phyloP scores from a whole-genome alignment of 192 early-diverging fungal species.

The Coemansia sp. region DNA sequence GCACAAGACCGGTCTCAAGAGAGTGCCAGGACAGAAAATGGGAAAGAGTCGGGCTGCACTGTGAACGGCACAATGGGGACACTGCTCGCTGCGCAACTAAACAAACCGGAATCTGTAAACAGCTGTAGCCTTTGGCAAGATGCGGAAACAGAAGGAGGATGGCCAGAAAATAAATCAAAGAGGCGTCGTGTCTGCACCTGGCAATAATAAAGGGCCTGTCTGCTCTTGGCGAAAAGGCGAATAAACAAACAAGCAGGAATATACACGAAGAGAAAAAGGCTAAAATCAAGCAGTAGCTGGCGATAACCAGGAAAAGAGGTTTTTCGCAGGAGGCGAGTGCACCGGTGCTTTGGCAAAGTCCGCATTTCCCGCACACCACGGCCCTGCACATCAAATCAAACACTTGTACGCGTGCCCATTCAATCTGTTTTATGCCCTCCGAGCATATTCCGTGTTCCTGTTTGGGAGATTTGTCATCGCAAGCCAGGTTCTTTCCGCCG shows the following conservation, averaged over 20 bases:
- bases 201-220: neutral
- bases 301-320: neutral
- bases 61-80: constrained; percentile 1
- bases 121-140: neutral
- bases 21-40: neutral
- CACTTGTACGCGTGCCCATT: neutral
- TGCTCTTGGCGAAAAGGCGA: neutral
- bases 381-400: constrained; percentile 8
- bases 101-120: constrained; percentile 11
- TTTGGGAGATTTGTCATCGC: neutral
- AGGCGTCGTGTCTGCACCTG: neutral
- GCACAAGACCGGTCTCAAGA: constrained; percentile 1
- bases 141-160: neutral
- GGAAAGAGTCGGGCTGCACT: neutral
- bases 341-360: neutral
- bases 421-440: neutral
- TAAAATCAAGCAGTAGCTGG: neutral
- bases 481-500: too few relatives aligned
- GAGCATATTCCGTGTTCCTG: neutral
- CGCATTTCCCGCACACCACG: neutral
- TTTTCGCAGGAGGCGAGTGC: neutral
- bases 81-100: neutral
- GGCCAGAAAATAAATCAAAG: neutral
- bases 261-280: constrained; percentile 1
- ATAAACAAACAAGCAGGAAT: neutral